These are phyloP conservation scores for Chrysochromulina parva DNA, from an alignment of 78 protist species.

Conservation along the genomic window DNA sequence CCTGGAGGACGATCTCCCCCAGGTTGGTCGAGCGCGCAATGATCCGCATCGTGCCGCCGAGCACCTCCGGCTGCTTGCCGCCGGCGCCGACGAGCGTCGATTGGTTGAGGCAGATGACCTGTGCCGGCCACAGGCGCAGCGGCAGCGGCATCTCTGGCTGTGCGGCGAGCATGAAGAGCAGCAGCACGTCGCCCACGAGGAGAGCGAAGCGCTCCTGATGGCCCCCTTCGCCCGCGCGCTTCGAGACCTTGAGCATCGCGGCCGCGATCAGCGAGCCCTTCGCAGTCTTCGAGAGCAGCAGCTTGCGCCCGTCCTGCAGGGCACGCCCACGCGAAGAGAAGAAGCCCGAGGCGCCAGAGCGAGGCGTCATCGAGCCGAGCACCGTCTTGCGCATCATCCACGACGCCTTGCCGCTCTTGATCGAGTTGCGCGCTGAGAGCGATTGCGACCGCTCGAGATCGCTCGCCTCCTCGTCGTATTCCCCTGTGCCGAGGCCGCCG, in stretches of 20 bases:
- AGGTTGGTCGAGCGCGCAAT: too few species aligned
- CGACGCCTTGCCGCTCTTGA: too few species aligned
- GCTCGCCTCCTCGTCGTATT: neutral
- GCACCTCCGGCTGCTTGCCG: too few species aligned
- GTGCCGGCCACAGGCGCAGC: neutral
- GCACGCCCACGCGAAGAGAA: neutral
- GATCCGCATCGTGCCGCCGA: too few species aligned
- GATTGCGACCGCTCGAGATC: too few species aligned
- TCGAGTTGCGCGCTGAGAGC: too few species aligned
- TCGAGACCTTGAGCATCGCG: neutral
- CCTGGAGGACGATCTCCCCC: neutral
- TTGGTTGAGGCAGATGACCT: neutral
- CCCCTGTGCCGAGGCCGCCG: too few species aligned
- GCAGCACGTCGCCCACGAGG: slow-evolving; percentile 1
- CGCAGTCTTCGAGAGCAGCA: neutral
- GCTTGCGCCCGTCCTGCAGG: neutral
- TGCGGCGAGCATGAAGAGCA: neutral
- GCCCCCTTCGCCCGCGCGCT: neutral
- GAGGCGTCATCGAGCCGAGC: slow-evolving; percentile 5
- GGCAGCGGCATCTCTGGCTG: slow-evolving; percentile 1
- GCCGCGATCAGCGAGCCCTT: slow-evolving; percentile 20
- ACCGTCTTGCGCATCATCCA: neutral
- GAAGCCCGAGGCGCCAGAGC: neutral
- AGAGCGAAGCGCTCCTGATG: neutral
- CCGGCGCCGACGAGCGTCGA: neutral